phyloP scores from a whole-genome alignment of 495 filamentous ascomycete genomes.

The Hyaloscypha hepaticicola region DNA sequence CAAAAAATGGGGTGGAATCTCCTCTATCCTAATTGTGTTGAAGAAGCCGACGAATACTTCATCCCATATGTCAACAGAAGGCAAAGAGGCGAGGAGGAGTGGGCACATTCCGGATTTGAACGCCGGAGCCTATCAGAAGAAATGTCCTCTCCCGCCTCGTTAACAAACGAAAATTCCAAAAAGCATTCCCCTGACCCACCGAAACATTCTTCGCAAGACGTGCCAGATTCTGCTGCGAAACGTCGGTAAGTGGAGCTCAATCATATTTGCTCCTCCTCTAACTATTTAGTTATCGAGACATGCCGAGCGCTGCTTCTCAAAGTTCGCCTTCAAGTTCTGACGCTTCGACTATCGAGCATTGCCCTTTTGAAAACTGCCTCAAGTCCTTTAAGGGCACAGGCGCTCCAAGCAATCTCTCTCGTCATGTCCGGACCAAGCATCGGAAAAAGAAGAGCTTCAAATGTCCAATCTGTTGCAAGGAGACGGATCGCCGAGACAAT shows the following conservation, averaged over 20 bases:
- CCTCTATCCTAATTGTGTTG: conserved; percentile 7
- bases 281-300: neutral
- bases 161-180: conserved; percentile 4
- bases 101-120: neutral
- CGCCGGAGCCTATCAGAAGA: neutral
- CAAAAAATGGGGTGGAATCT: conserved; percentile 12
- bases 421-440: conserved; percentile 10
- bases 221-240: neutral
- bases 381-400: neutral
- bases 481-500: conserved; percentile 14
- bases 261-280: neutral
- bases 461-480: conserved; percentile 10
- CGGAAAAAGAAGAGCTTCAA: neutral
- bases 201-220: neutral
- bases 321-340: conserved; percentile 4
- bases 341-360: neutral
- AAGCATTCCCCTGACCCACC: neutral
- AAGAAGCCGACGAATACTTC: conserved; percentile 18
- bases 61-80: conserved; percentile 5
- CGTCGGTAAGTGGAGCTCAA: neutral
- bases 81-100: conserved; percentile 2
- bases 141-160: conserved; percentile 4
- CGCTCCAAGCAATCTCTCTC: conserved; percentile 12
- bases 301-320: neutral
- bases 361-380: conserved; percentile 8